Conservation (phyloP, 2,329 filamentous ascomycete genomes). For the Fusarium ramigenum region DNA sequence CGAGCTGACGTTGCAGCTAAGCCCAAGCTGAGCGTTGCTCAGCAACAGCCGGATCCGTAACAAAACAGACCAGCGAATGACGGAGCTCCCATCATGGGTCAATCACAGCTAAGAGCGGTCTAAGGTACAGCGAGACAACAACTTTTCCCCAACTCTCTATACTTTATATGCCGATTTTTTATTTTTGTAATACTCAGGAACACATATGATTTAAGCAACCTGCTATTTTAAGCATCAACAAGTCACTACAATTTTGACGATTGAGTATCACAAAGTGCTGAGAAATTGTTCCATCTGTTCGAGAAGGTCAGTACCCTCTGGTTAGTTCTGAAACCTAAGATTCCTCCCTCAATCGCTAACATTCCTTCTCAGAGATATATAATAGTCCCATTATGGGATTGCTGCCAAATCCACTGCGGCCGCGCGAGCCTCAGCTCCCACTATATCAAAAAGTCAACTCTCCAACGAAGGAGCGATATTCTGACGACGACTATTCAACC, state of each 20-base stretch:
- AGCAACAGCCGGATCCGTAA: constrained; percentile 37
- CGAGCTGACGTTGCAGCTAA: constrained; percentile 14
- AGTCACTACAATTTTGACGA: background rate
- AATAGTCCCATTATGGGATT: constrained; percentile 57
- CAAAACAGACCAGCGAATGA: constrained; percentile 42
- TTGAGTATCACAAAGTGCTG: background rate
- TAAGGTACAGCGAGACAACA: background rate
- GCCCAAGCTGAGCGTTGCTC: constrained; percentile 34
- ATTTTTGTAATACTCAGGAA: background rate
- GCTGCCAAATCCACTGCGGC: constrained; percentile 58
- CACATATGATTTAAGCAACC: background rate
- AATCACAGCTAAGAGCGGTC: constrained; percentile 11
- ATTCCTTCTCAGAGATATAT: constrained; percentile 6
- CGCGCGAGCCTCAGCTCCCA: constrained; percentile 60
- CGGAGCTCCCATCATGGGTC: constrained; percentile 22
- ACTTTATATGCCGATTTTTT: background rate
- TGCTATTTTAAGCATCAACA: background rate
- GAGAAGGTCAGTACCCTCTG: constrained; percentile 10
- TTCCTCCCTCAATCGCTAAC: constrained; percentile 18
- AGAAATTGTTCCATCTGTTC: constrained; percentile 21
- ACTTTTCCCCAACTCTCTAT: background rate
- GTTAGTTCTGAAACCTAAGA: constrained; percentile 12
- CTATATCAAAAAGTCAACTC: constrained; percentile 58
- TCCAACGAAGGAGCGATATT: constrained; percentile 60
- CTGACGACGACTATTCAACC: constrained; percentile 60